Conservation (phyloP, 306 rosid genomes). For the Sicyos baderoa region DNA sequence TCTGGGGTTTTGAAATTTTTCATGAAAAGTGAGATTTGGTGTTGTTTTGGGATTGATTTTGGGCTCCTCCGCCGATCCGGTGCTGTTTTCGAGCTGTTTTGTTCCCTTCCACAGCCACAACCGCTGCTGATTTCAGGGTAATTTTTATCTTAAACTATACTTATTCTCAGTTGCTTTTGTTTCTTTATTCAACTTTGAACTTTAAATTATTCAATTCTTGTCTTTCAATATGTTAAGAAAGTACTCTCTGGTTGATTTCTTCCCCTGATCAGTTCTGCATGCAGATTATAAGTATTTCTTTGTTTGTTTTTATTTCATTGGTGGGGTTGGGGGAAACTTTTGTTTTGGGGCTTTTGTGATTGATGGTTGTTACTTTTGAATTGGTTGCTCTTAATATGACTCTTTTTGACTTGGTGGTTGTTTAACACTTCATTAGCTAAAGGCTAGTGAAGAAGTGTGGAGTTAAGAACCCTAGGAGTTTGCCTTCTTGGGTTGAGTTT, state of each 20-base stretch:
- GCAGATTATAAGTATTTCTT: constrained; percentile 13
- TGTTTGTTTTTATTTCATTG: not conserved
- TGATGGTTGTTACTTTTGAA: too few species aligned
- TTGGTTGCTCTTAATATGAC: too few species aligned
- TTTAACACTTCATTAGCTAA: too few species aligned
- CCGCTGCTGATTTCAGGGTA: constrained; percentile 40
- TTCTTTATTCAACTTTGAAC: constrained; percentile 2
- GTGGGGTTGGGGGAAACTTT: not conserved
- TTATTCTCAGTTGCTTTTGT: not conserved
- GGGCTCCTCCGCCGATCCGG: constrained; percentile 26
- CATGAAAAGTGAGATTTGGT: constrained; percentile 20
- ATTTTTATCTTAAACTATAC: not conserved
- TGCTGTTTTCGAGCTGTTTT: constrained; percentile 33
- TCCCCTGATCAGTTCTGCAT: constrained; percentile 2
- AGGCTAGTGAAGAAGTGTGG: not conserved
- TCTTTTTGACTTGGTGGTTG: too few species aligned
- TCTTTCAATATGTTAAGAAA: not conserved
- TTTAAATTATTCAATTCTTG: constrained; percentile 7
- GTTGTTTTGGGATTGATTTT: constrained; percentile 24
- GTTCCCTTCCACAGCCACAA: constrained; percentile 41
- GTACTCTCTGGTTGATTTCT: not conserved
- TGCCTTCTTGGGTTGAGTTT: not conserved
- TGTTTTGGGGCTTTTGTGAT: too few species aligned
- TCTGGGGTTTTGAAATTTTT: constrained; percentile 8
- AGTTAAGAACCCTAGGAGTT: not conserved